phyloP scores from a whole-genome alignment of 2,329 filamentous ascomycete species.

The Cercospora janseana region DNA sequence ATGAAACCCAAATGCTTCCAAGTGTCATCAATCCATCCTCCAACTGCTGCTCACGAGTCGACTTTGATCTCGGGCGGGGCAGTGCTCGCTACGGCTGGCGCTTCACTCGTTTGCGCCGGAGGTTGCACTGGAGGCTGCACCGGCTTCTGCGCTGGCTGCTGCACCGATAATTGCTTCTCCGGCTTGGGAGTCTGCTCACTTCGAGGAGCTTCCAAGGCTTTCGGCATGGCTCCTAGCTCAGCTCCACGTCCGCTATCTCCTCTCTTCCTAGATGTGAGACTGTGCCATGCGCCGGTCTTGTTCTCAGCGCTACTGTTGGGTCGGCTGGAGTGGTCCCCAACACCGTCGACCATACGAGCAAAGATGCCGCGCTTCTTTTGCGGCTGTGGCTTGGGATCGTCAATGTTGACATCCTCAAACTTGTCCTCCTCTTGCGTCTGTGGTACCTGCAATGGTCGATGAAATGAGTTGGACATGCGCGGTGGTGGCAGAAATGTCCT shows the following conservation, averaged over 20 bases:
- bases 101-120: constrained; percentile 9
- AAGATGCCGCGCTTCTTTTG: constrained; percentile 76
- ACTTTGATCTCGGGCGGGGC: constrained; percentile 28
- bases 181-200: constrained; percentile 31
- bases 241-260: constrained; percentile 68
- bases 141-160: constrained; percentile 12
- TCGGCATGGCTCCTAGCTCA: constrained; percentile 64
- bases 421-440: constrained; percentile 47
- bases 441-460: constrained; percentile 35
- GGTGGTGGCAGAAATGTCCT: constrained; percentile 53
- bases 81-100: constrained; percentile 24
- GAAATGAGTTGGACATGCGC: constrained; percentile 38
- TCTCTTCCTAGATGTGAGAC: constrained; percentile 67
- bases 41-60: constrained; percentile 33
- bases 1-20: constrained; percentile 4
- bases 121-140: constrained; percentile 12
- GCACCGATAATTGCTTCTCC: constrained; percentile 24
- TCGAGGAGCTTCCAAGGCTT: constrained; percentile 45
- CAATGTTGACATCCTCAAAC: constrained; percentile 89
- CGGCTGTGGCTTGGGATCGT: constrained; percentile 63
- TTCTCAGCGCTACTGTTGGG: constrained; percentile 19
- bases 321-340: constrained; percentile 35
- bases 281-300: constrained; percentile 40
- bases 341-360: constrained; percentile 68
- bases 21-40: neutral